These are phyloP conservation scores for Penicillium ucsense DNA, from an alignment of 495 filamentous ascomycete genomes.

Conservation along the genomic window DNA sequence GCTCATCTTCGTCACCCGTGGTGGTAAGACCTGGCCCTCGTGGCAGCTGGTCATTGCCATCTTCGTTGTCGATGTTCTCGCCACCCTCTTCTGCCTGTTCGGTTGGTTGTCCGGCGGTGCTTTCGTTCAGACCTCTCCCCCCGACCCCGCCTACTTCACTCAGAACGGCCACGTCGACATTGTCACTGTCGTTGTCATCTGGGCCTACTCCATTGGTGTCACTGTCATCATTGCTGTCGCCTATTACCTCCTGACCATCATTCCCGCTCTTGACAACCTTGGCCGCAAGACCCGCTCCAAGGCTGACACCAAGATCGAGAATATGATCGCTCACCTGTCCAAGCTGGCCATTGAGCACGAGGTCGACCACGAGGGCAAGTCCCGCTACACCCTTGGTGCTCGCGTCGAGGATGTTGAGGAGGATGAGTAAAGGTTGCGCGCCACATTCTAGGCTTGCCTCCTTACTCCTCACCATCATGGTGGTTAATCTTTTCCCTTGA, in stretches of 20 bases:
- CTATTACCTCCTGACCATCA: conserved; percentile 63
- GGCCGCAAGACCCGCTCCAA: conserved; percentile 67
- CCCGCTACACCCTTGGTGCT: conserved; percentile 50
- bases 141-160: conserved; percentile 37
- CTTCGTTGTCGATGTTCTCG: conserved; percentile 58
- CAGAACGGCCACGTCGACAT: conserved; percentile 56
- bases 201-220: conserved; percentile 69
- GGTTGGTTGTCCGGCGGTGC: conserved; percentile 53
- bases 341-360: conserved; percentile 70
- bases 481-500: conserved; percentile 7
- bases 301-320: conserved; percentile 71
- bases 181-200: conserved; percentile 71
- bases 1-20: conserved; percentile 72
- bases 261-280: conserved; percentile 62
- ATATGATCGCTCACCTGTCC: conserved; percentile 64
- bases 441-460: neutral
- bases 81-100: conserved; percentile 65
- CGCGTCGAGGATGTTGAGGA: conserved; percentile 59
- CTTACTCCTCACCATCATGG: neutral
- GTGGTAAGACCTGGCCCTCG: conserved; percentile 59
- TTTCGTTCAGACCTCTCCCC: conserved; percentile 35
- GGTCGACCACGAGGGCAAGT: conserved; percentile 42
- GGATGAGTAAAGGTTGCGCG: conserved; percentile 45
- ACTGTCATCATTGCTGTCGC: conserved; percentile 70
- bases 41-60: conserved; percentile 67